Percentiles rank a stretch among this genome's conserved stretches.
Conservation (phyloP, 768 basidiomycete genomes). For the Trametes sanguinea region DNA sequence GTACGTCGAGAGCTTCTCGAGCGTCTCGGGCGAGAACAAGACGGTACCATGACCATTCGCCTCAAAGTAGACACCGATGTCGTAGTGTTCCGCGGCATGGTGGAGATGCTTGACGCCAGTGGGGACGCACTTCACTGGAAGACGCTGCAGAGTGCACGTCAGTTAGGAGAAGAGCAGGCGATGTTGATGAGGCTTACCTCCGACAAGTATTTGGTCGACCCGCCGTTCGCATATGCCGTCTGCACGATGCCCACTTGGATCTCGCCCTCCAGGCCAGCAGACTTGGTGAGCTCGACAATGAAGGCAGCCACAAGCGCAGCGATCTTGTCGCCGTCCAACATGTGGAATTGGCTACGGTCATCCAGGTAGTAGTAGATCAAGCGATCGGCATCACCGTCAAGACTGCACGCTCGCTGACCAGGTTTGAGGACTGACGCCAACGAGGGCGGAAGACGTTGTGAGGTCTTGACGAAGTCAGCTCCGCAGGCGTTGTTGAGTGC, state of each 20-base stretch:
- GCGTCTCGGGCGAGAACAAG: slow-evolving; percentile 80
- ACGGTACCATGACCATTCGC: slow-evolving; percentile 99
- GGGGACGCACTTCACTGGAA: slow-evolving; percentile 92
- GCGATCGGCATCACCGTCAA: slow-evolving; percentile 97
- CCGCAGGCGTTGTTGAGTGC: slow-evolving; percentile 87
- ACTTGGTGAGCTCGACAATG: slow-evolving; percentile 86
- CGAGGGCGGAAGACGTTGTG: slow-evolving; percentile 82
- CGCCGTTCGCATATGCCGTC: slow-evolving; percentile 98
- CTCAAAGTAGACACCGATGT: slow-evolving; percentile 99
- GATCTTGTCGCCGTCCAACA: slow-evolving; percentile 99
- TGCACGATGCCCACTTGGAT: slow-evolving; percentile 94
- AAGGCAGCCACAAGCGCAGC: slow-evolving; percentile 91
- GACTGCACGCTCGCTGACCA: slow-evolving; percentile 84
- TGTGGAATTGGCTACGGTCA: slow-evolving; percentile 72
- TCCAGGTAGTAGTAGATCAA: slow-evolving; percentile 95
- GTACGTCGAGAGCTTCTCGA: slow-evolving; percentile 58
- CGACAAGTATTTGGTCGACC: slow-evolving; percentile 88
- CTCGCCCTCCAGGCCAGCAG: slow-evolving; percentile 74
- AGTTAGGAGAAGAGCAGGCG: background rate
- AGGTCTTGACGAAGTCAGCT: slow-evolving; percentile 96
- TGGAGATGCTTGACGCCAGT: slow-evolving; percentile 99
- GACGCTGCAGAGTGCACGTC: slow-evolving; percentile 51
- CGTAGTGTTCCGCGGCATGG: slow-evolving; percentile 91
- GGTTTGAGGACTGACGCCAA: slow-evolving; percentile 61
- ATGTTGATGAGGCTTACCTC: slow-evolving; percentile 51